Conservation (phyloP, 495 filamentous ascomycete genomes). For the Aspergillus kassunensis region DNA sequence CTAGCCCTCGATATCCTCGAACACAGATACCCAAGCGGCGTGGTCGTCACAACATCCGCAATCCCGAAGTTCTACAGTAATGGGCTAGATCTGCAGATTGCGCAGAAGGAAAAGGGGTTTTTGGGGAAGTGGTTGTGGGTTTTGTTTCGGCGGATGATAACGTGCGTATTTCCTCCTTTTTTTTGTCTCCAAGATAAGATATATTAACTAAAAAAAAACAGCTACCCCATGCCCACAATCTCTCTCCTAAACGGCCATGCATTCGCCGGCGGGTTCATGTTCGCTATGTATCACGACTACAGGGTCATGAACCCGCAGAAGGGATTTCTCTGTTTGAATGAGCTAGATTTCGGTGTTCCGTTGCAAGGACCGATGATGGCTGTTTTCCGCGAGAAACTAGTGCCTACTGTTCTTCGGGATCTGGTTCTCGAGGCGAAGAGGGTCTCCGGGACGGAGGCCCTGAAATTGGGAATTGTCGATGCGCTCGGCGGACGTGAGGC, state of each 20-base stretch:
- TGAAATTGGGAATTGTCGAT: slow-evolving; percentile 66
- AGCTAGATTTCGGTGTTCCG: slow-evolving; percentile 71
- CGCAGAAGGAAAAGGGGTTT: slow-evolving; percentile 47
- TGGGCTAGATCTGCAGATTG: slow-evolving; percentile 65
- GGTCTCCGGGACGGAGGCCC: slow-evolving; percentile 54
- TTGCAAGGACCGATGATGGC: slow-evolving; percentile 65
- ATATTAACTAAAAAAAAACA: slow-evolving; percentile 17
- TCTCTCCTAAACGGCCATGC: slow-evolving; percentile 75
- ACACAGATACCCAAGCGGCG: slow-evolving; percentile 60
- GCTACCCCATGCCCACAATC: slow-evolving; percentile 80
- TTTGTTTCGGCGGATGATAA: slow-evolving; percentile 56
- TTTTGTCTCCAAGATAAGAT: slow-evolving; percentile 1
- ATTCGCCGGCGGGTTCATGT: slow-evolving; percentile 76
- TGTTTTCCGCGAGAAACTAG: slow-evolving; percentile 68
- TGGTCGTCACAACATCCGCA: slow-evolving; percentile 67
- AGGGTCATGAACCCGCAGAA: slow-evolving; percentile 63
- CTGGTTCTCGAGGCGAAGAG: slow-evolving; percentile 67
- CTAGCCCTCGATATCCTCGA: slow-evolving; percentile 71
- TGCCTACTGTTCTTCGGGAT: slow-evolving; percentile 49
- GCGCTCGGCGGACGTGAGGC: slow-evolving; percentile 60
- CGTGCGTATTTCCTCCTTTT: slow-evolving; percentile 34
- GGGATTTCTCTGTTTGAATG: slow-evolving; percentile 73
- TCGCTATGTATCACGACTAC: slow-evolving; percentile 83
- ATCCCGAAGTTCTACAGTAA: slow-evolving; percentile 81
- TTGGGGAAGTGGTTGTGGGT: slow-evolving; percentile 53